Base-by-base conservation (phyloP, 257 asterid species). In the Anisodus acutangulus region DNA sequence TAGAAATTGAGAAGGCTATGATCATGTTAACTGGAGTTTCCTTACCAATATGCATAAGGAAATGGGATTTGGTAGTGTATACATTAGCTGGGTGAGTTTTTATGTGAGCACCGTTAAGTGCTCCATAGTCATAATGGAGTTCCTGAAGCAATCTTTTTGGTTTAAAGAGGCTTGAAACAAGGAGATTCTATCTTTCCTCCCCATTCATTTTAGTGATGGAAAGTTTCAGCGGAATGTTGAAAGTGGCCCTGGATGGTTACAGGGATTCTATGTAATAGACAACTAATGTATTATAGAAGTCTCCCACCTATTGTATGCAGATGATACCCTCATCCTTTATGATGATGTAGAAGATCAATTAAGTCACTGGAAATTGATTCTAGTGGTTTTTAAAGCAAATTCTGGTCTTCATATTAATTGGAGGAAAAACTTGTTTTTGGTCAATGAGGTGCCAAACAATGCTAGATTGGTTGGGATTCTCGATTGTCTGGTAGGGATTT, bases 321-420 rank as follows among this genome's bases (percentile, higher is more conserved):
- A 47, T 43, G 59, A 47, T 45, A 1, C 37, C 11, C 11, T 72
- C n/a, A 13, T 19, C 59, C 17, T 51, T 19, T 72, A 3, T 47
- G n/a, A 47, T n/a, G 80, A 16, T 72, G 59, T 45, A 72, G 58
- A 4, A 72, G 80, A 17, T 72, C 10, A 47, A 19, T 19, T 22
- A 69, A 69, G 78, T 37, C 60, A 49, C 49, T 11, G 47, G 60
- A 49, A 49, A 7, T 74, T 74, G 43, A 19, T 74, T 49, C 60
- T 49, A 47, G 62, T 74, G 78, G 43, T 49, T 9, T 22, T 19
- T 47, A 19, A 74, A 74, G 80, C 19, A 74, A 49, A 22, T 39
- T 74, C 8, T 74, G 80, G 55, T 74, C 43, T 49, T 22, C 39
- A 49, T 49, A 74, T 74, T 19, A 74, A 22, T 10, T 47, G 80